A percentile compares a stretch with the other conserved stretches of the same genome.
phyloP scores from a whole-genome alignment of 371 early-diverging fungal genomes.

The Dinochytrium kinnereticum region DNA sequence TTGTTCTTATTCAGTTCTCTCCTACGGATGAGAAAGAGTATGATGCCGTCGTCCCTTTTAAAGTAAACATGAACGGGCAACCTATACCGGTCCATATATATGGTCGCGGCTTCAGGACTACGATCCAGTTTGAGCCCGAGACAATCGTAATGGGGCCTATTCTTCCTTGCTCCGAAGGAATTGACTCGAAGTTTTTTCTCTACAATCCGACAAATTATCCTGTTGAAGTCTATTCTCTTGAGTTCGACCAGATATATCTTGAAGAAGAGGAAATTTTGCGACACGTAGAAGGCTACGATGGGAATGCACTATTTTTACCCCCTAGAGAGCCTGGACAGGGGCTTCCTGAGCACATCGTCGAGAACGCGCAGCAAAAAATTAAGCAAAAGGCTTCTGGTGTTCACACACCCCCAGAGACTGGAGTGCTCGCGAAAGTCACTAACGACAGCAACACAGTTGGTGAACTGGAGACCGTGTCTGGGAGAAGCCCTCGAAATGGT shows the following conservation, averaged over 20 bases:
- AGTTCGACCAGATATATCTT: conserved; percentile 57
- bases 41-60: conserved; percentile 45
- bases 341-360: conserved; percentile 46
- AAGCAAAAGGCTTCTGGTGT: conserved; percentile 26
- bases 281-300: conserved; percentile 42
- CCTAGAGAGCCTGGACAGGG: conserved; percentile 51
- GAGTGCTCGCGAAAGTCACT: background rate
- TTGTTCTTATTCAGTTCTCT: conserved; percentile 45
- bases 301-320: conserved; percentile 45
- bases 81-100: conserved; percentile 39
- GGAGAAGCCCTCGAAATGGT: background rate
- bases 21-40: conserved; percentile 52
- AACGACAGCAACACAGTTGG: conserved; percentile 29
- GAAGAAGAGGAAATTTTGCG: conserved; percentile 56
- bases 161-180: conserved; percentile 57
- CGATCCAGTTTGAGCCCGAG: conserved; percentile 54
- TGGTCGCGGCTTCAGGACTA: conserved; percentile 47
- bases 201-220: conserved; percentile 53
- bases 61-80: conserved; percentile 50
- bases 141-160: conserved; percentile 49
- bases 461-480: conserved; percentile 35
- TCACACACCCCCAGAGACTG: background rate
- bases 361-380: conserved; percentile 30
- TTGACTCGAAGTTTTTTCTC: conserved; percentile 48
- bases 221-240: conserved; percentile 55